Base-by-base conservation (phyloP, 768 basidiomycete species). In the Kwoniella sp. region DNA sequence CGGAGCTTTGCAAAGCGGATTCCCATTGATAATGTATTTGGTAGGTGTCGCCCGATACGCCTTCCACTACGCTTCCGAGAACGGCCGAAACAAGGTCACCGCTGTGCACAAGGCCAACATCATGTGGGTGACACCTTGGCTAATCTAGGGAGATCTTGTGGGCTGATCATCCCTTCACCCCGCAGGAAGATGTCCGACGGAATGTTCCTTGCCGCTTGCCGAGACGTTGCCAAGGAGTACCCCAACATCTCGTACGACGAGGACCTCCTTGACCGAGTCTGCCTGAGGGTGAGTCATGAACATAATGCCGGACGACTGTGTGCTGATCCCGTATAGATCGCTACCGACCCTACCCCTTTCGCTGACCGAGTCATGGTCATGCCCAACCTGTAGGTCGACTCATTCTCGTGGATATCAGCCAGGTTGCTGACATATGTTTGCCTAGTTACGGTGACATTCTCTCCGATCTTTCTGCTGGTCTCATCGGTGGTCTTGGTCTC, bases 71-170 rank as follows among this genome's bases (percentile, higher is more conserved):
- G 95, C 95, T n/a, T 83, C 86, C 63, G 80, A 84, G 49, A 84
- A 82, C 67, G 88, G 88, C 57, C 79, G 95, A 59, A 86, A 85
- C 74, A 84, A 88, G 63, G 95, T 99, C 57, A 98, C 93, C 22
- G 95, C 95, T 34, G 95, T 99, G 23, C 95, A 99, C 80, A 99
- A 99, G 78, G 95, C 95, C 20, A 95, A 93, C 73, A 96, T 99
- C 80, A 98, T 98, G 93, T 91, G 59, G 53, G 86, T 77, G 7
- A 5, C 37, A 12, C 11, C 3, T n/a, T 22, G 14, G 23, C 23
- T 23, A 4, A 8, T 26, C 11, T 22, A 23, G 26, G 25, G 6
- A 10, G 37, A 25, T 37, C 34, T 20, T 27, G 11, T 44, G 45
- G 17, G 36, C 20, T 34, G 32, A 38, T 5, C 46, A 11, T 19